Conservation (phyloP, 345 rosid species). For the Noccaea caerulescens region DNA sequence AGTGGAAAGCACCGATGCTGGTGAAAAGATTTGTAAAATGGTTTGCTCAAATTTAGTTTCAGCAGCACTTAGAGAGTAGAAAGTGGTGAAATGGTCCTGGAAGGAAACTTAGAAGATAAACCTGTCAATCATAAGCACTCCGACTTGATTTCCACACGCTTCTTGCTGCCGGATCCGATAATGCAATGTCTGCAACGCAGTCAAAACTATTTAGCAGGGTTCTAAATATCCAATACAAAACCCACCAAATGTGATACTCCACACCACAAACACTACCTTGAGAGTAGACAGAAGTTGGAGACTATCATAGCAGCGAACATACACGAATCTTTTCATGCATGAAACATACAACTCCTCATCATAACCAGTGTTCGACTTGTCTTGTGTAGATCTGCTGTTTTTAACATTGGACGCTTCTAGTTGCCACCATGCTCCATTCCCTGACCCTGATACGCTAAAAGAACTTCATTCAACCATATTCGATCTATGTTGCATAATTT, state of each 20-base stretch:
- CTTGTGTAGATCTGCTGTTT: not conserved
- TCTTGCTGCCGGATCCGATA: slow-evolving; percentile 54
- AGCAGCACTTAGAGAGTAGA: slow-evolving; percentile 2
- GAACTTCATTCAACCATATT: slow-evolving; percentile 14
- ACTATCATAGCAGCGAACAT: slow-evolving; percentile 69
- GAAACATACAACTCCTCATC: slow-evolving; percentile 57
- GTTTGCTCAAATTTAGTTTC: slow-evolving; percentile 30
- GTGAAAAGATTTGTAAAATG: slow-evolving; percentile 27
- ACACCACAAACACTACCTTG: slow-evolving; percentile 53
- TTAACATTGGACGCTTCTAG: slow-evolving; percentile 32
- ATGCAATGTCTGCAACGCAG: slow-evolving; percentile 59
- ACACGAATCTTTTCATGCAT: slow-evolving; percentile 69
- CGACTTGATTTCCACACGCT: slow-evolving; percentile 52
- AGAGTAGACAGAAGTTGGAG: slow-evolving; percentile 68
- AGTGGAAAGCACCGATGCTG: slow-evolving; percentile 90
- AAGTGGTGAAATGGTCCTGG: not conserved
- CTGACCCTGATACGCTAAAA: slow-evolving; percentile 39
- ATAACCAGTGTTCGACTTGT: slow-evolving; percentile 21
- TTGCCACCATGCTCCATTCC: slow-evolving; percentile 38
- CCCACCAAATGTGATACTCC: not conserved
- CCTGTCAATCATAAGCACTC: slow-evolving; percentile 80
- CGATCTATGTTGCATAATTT: not conserved
- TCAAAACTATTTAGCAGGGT: not conserved
- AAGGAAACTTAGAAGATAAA: slow-evolving; percentile 39
- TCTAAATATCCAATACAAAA: slow-evolving; percentile 2